phyloP scores from a whole-genome alignment of 768 basidiomycete species.

The Mycena polygramma region DNA sequence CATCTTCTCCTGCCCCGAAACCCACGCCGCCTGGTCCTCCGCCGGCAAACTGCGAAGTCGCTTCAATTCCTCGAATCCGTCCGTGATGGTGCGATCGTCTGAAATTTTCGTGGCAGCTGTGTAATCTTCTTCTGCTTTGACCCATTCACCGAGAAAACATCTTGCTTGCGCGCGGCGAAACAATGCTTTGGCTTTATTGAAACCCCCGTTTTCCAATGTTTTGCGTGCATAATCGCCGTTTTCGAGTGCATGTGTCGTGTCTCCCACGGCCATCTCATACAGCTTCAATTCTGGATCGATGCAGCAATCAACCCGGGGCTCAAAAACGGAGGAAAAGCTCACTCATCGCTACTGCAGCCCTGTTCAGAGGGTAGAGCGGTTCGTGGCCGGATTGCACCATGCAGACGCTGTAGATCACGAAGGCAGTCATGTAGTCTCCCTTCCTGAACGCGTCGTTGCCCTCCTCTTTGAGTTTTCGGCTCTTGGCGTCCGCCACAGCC shows the following conservation, averaged over 20 bases:
- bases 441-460: slow-evolving; percentile 30
- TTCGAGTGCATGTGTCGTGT: slow-evolving; percentile 18
- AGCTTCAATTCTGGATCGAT: slow-evolving; percentile 27
- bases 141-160: slow-evolving; percentile 23
- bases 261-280: slow-evolving; percentile 20
- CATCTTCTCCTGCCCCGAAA: slow-evolving; percentile 4
- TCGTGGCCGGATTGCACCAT: slow-evolving; percentile 15
- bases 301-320: background rate
- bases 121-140: slow-evolving; percentile 26
- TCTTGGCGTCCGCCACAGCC: slow-evolving; percentile 12
- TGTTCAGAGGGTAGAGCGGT: slow-evolving; percentile 31
- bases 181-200: slow-evolving; percentile 25
- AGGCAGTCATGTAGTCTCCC: slow-evolving; percentile 33
- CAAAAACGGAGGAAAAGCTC: background rate
- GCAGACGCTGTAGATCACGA: slow-evolving; percentile 27
- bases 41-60: slow-evolving; percentile 19
- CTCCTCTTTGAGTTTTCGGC: slow-evolving; percentile 9
- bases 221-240: background rate
- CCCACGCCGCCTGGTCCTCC: slow-evolving; percentile 17
- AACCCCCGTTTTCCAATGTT: slow-evolving; percentile 11
- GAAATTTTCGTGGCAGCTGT: slow-evolving; percentile 18
- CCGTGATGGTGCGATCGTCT: slow-evolving; percentile 13
- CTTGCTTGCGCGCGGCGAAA: slow-evolving; percentile 27
- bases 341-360: slow-evolving; percentile 33
- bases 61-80: slow-evolving; percentile 25